Base-by-base conservation (phyloP, 2,329 filamentous ascomycete genomes). In the Cladosporium sp. region DNA sequence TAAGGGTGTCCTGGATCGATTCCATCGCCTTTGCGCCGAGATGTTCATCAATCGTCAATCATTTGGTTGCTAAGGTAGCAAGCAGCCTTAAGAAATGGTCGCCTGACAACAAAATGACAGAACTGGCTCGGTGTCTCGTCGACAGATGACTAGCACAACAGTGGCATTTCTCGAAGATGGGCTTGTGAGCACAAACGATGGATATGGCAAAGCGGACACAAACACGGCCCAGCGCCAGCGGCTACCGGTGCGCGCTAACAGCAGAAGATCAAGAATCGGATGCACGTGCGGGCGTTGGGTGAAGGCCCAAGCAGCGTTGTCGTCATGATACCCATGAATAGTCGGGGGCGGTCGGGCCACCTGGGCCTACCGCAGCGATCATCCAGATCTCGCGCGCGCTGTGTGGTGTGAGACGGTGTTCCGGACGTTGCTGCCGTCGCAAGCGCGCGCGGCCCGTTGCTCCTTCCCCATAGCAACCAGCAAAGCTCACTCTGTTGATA, bases 401-500 rank as follows among this genome's bases (percentile, higher is more conserved):
- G n/a, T 32, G 15, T 12, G n/a, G 39, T 55, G 40, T 55, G 28
- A 55, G 52, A 55, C 52, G 19, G 25, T 47, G 52, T 36, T 37
- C 40, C 40, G 52, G 35, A 34, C 52, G 52, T 55, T 55, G 40
- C 52, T 55, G 40, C 19, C 40, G 52, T 17, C 42, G 15, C 42
- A 45, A 45, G 42, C 25, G 39, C 22, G 51, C 17, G 39, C 51
- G 51, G 51, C 36, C 51, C 51, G 51, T 34, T 25, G 51, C 28
- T 32, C 51, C 13, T 54, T 54, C 51, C 39, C 28, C 51, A 54
- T 54, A 44, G 51, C 39, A 44, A 44, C 51, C 37, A 42, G 39
- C 51, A 34, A 22, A 19, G 51, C 34, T 15, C 28, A 17, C 28
- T 35, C 25, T 54, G 51, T 44, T 54, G 51, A 54, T 54, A 54